Base-by-base conservation (phyloP, 2,329 filamentous ascomycete species). In the Talaromyces sp. region DNA sequence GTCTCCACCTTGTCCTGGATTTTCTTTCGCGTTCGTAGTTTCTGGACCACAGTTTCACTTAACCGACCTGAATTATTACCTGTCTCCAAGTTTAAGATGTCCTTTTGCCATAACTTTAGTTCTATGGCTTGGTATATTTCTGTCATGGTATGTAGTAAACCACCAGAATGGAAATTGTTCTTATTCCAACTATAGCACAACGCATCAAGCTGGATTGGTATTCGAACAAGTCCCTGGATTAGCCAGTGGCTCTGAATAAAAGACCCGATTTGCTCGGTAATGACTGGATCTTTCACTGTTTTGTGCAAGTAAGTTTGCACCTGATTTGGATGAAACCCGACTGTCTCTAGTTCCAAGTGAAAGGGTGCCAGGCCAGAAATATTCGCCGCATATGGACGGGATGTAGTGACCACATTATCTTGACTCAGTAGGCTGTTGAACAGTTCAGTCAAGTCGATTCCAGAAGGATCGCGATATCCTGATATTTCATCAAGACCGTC, bases 131-230 rank as follows among this genome's bases (percentile, higher is more conserved):
- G 47, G 48, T 62, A 62, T 57, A 74, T 72, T 45, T 63, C 67
- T 0, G 77, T 81, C 77, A 81, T 81, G 2, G 77, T 80, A 19
- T 76, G 57, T 35, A 22, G 31, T 9, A 11, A 14, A 3, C 68
- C 31, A 47, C 54, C 47, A 2, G 48, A 31, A 47, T 33, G 14
- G 22, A 70, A 61, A n/a, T n/a, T n/a, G 31, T 70, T 65, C 0
- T 68, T 54, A 58, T 72, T 64, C 78, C 78, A 82, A 16, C 61
- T 75, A 54, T 70, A 78, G 65, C 79, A 82, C 27, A 82, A 63
- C 1, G 80, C 80, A 71, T 82, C 81, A 0, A 83, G 70, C 59
- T 78, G 78, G 64, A 82, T 78, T 0, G 79, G 81, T 48, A 82
- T 81, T n/a, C 74, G 77, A 2, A 78, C 72, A 33, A 82, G 73